phyloP scores from a whole-genome alignment of 768 basidiomycete genomes.

The Kwoniella sp. region DNA sequence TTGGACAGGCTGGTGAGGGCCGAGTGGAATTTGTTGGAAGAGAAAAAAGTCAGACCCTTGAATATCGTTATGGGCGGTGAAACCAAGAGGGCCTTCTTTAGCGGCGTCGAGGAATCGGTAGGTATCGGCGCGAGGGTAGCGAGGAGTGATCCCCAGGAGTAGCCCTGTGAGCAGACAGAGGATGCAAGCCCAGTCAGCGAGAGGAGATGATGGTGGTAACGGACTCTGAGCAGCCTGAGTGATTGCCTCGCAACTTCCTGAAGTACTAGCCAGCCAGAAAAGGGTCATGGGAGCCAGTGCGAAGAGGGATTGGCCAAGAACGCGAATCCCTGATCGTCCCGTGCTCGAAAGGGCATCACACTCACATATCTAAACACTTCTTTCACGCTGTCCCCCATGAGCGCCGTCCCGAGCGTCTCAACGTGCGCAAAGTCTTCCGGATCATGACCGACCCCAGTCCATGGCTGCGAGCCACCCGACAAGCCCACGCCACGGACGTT shows the following conservation, averaged over 20 bases:
- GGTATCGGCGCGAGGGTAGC: constrained; percentile 28
- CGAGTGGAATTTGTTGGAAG: constrained; percentile 25
- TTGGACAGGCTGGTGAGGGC: constrained; percentile 9
- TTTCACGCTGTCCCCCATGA: constrained; percentile 21
- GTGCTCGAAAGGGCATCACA: not conserved
- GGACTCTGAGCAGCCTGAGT: not conserved
- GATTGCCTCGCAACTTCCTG: no score
- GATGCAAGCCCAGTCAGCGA: not conserved
- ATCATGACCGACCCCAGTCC: constrained; percentile 24
- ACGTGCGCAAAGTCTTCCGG: constrained; percentile 38
- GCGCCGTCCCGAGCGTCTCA: constrained; percentile 22
- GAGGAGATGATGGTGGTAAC: not conserved
- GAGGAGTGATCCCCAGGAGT: constrained; percentile 42
- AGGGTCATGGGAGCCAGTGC: no score
- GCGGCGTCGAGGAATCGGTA: constrained; percentile 15
- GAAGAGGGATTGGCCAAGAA: not conserved
- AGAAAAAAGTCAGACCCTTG: constrained; percentile 20
- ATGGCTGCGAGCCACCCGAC: constrained; percentile 27
- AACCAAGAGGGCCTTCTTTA: constrained; percentile 34
- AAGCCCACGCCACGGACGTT: constrained; percentile 43
- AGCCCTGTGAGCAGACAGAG: constrained; percentile 28
- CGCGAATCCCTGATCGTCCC: not conserved
- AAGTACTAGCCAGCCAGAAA: no score
- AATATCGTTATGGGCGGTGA: constrained; percentile 27
- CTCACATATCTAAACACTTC: constrained; percentile 27